Percentiles rank a stretch among this genome's conserved stretches.
Conservation (phyloP, 352 stramenopile species). For the Phytophthora megakarya region DNA sequence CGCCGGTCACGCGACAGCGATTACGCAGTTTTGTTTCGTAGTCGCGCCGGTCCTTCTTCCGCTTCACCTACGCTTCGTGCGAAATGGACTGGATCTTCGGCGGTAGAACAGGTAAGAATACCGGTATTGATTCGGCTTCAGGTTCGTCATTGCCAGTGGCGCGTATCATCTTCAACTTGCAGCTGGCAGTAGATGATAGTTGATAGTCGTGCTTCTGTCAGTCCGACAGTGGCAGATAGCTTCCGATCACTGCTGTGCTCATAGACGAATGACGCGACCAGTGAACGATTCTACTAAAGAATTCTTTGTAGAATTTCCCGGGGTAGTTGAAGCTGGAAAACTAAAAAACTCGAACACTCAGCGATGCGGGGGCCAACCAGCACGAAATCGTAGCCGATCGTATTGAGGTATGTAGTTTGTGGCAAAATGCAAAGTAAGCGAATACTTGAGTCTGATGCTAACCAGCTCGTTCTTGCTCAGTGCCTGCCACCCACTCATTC, state of each 20-base stretch:
- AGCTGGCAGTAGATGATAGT: too few species aligned
- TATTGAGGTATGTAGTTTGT: background rate
- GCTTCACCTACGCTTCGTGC: background rate
- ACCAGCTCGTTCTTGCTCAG: background rate
- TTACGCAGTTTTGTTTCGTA: background rate
- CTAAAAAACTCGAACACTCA: background rate
- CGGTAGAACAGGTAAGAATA: background rate
- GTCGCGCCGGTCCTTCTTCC: background rate
- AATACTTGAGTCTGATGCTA: background rate
- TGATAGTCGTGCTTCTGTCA: background rate
- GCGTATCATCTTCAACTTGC: background rate
- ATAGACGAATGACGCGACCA: background rate
- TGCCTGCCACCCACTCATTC: background rate
- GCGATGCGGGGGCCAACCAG: background rate
- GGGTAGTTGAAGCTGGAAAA: background rate
- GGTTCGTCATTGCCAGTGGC: background rate
- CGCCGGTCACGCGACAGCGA: background rate
- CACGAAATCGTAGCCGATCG: background rate
- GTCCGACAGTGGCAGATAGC: background rate
- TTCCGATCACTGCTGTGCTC: background rate
- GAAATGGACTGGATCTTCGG: slow-evolving; percentile 7
- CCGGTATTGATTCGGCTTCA: background rate
- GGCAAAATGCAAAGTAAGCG: background rate
- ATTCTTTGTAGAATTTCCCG: background rate
- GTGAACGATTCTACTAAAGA: background rate